A percentile compares a stretch with the other conserved stretches of the same genome.
phyloP scores from a whole-genome alignment of 148 eudicot genomes.

The Vaccinium macrocarpon region DNA sequence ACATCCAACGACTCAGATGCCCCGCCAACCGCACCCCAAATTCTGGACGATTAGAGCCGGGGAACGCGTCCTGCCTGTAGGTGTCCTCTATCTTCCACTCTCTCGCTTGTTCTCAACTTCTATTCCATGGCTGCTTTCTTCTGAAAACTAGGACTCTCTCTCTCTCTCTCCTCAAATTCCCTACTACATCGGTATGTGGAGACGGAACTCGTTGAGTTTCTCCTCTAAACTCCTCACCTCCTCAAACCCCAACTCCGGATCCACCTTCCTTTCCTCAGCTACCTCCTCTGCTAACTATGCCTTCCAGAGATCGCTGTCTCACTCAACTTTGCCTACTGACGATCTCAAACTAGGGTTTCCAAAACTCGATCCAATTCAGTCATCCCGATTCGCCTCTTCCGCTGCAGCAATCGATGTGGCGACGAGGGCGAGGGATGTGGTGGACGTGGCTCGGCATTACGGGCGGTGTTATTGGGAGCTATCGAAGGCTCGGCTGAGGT shows the following conservation, averaged over 20 bases:
- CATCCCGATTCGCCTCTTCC: conserved; percentile 26
- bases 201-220: conserved; percentile 50
- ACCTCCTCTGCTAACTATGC: not conserved
- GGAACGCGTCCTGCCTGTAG: too few relatives aligned
- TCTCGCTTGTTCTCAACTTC: not conserved
- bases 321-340: conserved; percentile 20
- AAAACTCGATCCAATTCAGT: conserved; percentile 15
- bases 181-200: conserved; percentile 32
- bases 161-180: not conserved
- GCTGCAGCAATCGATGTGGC: conserved; percentile 18
- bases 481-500: conserved; percentile 91
- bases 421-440: conserved; percentile 39
- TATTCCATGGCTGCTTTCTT: not conserved
- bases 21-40: too few relatives aligned
- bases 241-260: conserved; percentile 11
- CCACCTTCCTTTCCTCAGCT: conserved; percentile 15
- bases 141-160: not conserved
- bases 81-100: not conserved
- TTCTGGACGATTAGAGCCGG: too few relatives aligned
- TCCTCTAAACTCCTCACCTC: conserved; percentile 32
- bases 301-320: conserved; percentile 18
- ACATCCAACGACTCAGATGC: too few relatives aligned
- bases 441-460: conserved; percentile 48
- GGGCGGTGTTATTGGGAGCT: conserved; percentile 89
- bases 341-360: conserved; percentile 27